Evolutionary conservation across 2,329 filamentous ascomycete species (phyloP), one percentile per base, ranked within the genome.

Genomic region (Penicillium digitatum): DNA sequence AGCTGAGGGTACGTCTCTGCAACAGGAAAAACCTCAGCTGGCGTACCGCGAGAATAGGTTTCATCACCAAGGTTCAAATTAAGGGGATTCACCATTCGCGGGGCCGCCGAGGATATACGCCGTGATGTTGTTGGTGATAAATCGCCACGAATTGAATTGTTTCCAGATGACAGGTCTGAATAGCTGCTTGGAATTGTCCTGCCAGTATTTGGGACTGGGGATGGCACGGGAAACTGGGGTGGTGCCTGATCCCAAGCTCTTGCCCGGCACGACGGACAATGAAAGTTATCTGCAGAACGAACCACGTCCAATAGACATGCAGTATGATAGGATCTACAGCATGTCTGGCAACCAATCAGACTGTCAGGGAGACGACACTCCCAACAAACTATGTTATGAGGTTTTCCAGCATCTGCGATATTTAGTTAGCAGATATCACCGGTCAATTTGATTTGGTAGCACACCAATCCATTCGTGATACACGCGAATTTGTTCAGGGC

Each of bases 391-490:
- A 71, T 42, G 49, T 69, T 67, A 49, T 70, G 68, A 20, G 64
- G 67, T 47, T 60, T 68, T 14, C 68, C 69, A 43, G 61, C 58
- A 42, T 53, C 68, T 71, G 47, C 12, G 26, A 29, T 7, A 10
- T 26, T 34, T 5, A 20, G 22, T 66, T 54, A 64, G 54, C 12
- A 51, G 1, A 7, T n/a, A 10, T 14, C 14, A n/a, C 18, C 29
- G 14, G 32, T 27, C 18, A 18, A 2, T 5, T 1, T 12, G 2
- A 26, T n/a, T 16, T n/a, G 18, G 16, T 24, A 10, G 58, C 63
- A 58, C 29, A 70, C 69, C 58, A 29, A 65, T 62, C 69, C 69
- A 71, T 49, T 67, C 65, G 24, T 64, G 55, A 55, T 69, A 69
- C 20, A 69, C 66, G 16, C 57, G 58, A 37, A 52, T 56, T 42